A percentile compares a stretch with the other conserved stretches of the same genome.
These are phyloP conservation scores for Calonectria naviculata DNA, from an alignment of 2,329 filamentous ascomycete genomes.

Conservation along the genomic window DNA sequence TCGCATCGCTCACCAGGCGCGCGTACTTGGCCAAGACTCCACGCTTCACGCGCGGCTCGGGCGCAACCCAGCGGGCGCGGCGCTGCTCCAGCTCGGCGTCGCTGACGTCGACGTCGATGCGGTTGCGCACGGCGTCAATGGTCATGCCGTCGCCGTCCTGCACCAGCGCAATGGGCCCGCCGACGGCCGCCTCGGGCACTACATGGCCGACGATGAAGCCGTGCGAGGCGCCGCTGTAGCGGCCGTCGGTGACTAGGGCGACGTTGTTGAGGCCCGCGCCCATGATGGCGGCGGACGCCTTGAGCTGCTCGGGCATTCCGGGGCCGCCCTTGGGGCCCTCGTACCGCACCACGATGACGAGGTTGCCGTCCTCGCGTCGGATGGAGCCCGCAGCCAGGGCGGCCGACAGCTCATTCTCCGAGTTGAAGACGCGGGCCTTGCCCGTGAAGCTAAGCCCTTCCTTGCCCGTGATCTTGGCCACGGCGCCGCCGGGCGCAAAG, in stretches of 20 bases:
- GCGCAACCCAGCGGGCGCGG: conserved; percentile 75
- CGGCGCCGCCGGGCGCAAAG: conserved; percentile 87
- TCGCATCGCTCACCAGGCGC: conserved; percentile 87
- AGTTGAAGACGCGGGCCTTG: conserved; percentile 85
- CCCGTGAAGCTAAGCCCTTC: conserved; percentile 88
- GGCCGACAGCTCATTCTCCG: conserved; percentile 81
- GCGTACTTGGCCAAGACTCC: conserved; percentile 94
- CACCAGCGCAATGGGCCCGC: conserved; percentile 89
- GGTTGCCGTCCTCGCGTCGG: conserved; percentile 70
- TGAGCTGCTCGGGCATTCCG: conserved; percentile 96
- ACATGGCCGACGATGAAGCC: conserved; percentile 96
- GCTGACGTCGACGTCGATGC: conserved; percentile 74
- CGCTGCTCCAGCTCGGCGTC: conserved; percentile 77
- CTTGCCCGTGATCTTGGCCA: conserved; percentile 97
- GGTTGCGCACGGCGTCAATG: conserved; percentile 86
- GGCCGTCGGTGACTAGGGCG: conserved; percentile 90
- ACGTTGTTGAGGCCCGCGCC: conserved; percentile 89
- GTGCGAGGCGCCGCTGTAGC: conserved; percentile 89
- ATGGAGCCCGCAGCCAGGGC: conserved; percentile 78
- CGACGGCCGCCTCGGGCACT: conserved; percentile 88
- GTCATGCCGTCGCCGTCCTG: conserved; percentile 83
- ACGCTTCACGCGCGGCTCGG: conserved; percentile 78
- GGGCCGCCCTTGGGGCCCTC: conserved; percentile 94
- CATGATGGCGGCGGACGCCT: conserved; percentile 90
- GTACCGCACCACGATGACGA: conserved; percentile 91